Base-by-base conservation (phyloP, 1,284 basidiomycete species). In the Kwoniella shivajii region DNA sequence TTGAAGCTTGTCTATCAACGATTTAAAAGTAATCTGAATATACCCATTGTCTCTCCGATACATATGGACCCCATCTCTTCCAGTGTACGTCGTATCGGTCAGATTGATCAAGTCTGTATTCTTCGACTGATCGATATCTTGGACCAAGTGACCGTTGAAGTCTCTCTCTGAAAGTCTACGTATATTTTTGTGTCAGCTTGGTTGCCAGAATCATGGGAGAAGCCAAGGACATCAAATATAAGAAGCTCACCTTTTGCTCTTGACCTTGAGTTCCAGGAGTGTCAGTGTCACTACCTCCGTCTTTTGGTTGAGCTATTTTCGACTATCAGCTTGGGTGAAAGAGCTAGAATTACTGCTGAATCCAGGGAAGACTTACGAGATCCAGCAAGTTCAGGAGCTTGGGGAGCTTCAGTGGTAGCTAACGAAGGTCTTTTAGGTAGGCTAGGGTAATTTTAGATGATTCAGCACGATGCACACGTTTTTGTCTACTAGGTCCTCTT, bases 21-120 rank as follows among this genome's bases (percentile, higher is more conserved):
- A 14, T 5, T 10, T 1, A n/a, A 29, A 48, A 24, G 22, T 24
- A 20, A 37, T 22, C 22, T 1, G 27, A 10, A 83, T 87, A 68
- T 65, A 90, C 93, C 95, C 95, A 99, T 83, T 98, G 95, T 59
- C 95, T 84, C 80, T 99, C 95, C 62, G 88, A 89, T 60, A 99
- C 83, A 80, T 98, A 98, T 16, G 95, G 95, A 27, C 95, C 95
- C 95, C 95, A 98, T 67, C 91, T 84, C 80, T 97, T 97, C 95
- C 95, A 99, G 77, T 98, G 92, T 39, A 82, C 80, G 61, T 85
- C 82, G 66, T 85, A 86, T 54, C 80, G 76, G 57, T 80, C 83
- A 61, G 88, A 86, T 69, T 90, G 86, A 43, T 85, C 79, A 16
- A 96, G 83, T 52, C 90, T 61, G 61, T 72, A 68, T 52, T 76